These are phyloP conservation scores for Paramecium caudatum DNA, from an alignment of 73 alveolate species.

Conservation along the genomic window DNA sequence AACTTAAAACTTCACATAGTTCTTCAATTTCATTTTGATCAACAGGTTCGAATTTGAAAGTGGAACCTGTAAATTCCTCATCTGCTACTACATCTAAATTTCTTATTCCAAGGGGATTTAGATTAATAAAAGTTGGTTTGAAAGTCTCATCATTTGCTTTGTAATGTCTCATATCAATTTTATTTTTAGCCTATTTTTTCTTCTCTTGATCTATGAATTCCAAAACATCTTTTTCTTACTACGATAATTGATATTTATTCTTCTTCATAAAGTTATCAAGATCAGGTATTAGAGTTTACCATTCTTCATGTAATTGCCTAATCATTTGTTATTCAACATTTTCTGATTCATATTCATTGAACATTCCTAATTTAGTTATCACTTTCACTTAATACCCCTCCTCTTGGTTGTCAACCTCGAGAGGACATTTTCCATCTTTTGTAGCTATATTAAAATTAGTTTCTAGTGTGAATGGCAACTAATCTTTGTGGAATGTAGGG, in stretches of 20 bases:
- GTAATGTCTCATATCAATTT: slow-evolving; percentile 40
- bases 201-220: slow-evolving; percentile 18
- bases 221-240: slow-evolving; percentile 17
- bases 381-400: slow-evolving; percentile 26
- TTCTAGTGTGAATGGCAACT: slow-evolving; percentile 13
- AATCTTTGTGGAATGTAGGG: slow-evolving; percentile 53
- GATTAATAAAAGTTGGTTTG: slow-evolving; percentile 43
- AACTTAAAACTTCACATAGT: slow-evolving; percentile 44
- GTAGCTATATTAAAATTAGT: slow-evolving; percentile 45
- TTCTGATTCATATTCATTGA: slow-evolving; percentile 4
- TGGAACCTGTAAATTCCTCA: slow-evolving; percentile 60
- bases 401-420: slow-evolving; percentile 18
- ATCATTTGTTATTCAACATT: not conserved
- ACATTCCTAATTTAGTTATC: not conserved
- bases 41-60: slow-evolving; percentile 46
- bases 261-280: slow-evolving; percentile 7
- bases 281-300: slow-evolving; percentile 13
- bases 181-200: not conserved
- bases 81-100: slow-evolving; percentile 11
- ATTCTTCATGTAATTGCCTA: slow-evolving; percentile 10
- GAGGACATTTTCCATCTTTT: slow-evolving; percentile 23
- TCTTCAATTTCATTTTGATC: slow-evolving; percentile 14
- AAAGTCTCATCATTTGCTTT: slow-evolving; percentile 42
- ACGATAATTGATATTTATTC: not conserved
- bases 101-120: slow-evolving; percentile 41